These are phyloP conservation scores for Grigorovia jiainica DNA, from an alignment of 805 yeast species.

Conservation along the genomic window DNA sequence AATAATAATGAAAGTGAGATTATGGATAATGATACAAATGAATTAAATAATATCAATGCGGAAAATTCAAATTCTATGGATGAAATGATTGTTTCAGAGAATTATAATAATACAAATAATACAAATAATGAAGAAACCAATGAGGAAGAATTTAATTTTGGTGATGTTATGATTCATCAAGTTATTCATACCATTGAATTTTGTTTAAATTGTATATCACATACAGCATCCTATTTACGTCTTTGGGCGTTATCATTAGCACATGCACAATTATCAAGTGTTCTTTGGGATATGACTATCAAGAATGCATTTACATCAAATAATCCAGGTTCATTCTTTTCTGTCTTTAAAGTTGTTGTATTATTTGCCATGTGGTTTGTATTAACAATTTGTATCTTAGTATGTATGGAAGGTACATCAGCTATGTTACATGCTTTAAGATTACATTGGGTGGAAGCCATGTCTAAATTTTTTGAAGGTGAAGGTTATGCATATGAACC, in stretches of 20 bases:
- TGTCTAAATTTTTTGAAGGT: slow-evolving; percentile 97
- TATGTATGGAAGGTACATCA: slow-evolving; percentile 96
- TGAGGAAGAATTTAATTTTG: slow-evolving; percentile 56
- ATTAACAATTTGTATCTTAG: slow-evolving; percentile 82
- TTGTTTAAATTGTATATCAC: slow-evolving; percentile 95
- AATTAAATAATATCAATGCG: slow-evolving; percentile 1
- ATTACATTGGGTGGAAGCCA: slow-evolving; percentile 98
- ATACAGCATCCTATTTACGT: slow-evolving; percentile 93
- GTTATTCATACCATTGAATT: slow-evolving; percentile 96
- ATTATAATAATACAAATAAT: background rate
- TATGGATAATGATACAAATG: slow-evolving; percentile 28
- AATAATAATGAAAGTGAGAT: slow-evolving; percentile 23
- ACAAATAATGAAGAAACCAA: slow-evolving; percentile 34
- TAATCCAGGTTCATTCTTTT: slow-evolving; percentile 42
- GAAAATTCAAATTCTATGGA: slow-evolving; percentile 35
- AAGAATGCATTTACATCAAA: slow-evolving; percentile 57
- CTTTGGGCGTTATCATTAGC: slow-evolving; percentile 97
- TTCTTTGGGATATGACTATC: slow-evolving; percentile 93
- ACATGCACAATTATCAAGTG: slow-evolving; percentile 92
- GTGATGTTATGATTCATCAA: slow-evolving; percentile 93
- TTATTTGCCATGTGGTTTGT: slow-evolving; percentile 93
- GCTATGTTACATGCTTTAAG: slow-evolving; percentile 98
- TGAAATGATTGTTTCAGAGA: slow-evolving; percentile 28
- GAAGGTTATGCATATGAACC: slow-evolving; percentile 90
- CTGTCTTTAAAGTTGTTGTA: slow-evolving; percentile 65